Conservation (phyloP, 176 grass and related monocot species). For the Luzula sylvatica region DNA sequence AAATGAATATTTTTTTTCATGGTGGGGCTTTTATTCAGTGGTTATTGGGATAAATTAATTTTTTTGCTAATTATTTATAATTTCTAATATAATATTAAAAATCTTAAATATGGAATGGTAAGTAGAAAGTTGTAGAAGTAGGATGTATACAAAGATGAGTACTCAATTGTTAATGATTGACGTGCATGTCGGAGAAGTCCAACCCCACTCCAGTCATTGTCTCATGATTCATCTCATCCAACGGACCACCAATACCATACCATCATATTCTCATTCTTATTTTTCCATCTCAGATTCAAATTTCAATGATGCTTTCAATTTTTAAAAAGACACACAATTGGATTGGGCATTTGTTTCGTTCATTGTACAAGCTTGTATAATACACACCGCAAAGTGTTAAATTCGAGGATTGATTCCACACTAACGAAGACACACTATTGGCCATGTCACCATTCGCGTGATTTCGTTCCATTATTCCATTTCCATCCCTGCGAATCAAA, state of each 20-base stretch:
- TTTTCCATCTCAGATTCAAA: not conserved
- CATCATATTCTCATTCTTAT: not conserved
- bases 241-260: not conserved
- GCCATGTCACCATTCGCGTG: not conserved
- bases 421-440: not conserved
- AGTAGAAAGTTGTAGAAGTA: conserved; percentile 7
- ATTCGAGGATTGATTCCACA: not conserved
- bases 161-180: not conserved
- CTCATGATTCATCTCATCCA: conserved; percentile 2
- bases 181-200: not conserved
- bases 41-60: too few species aligned
- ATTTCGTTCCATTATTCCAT: too few species aligned
- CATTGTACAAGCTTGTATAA: not conserved
- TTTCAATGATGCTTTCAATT: too few species aligned
- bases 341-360: not conserved
- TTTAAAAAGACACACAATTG: not conserved
- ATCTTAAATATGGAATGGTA: not conserved
- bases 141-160: not conserved
- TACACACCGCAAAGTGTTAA: too few species aligned
- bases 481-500: conserved; percentile 17
- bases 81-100: too few species aligned
- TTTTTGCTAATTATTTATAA: too few species aligned
- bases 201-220: not conserved
- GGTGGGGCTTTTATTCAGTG: too few species aligned
- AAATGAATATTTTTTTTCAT: too few species aligned